phyloP scores from a whole-genome alignment of 163 green algal genomes.

The Chlamydomonas reinhardtii region DNA sequence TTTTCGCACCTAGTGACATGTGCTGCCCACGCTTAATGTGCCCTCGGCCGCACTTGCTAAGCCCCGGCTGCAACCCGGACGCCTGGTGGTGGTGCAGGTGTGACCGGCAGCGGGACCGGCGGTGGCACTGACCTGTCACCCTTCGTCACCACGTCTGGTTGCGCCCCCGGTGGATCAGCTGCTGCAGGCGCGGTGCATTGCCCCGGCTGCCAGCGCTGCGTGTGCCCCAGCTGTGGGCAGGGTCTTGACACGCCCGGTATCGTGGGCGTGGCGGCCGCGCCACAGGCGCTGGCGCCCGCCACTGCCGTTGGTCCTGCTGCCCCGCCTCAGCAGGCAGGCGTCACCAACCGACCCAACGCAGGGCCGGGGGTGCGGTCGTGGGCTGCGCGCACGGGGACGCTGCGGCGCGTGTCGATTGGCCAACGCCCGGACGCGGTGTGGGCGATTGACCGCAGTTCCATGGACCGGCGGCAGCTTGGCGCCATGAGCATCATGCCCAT shows the following conservation, averaged over 20 bases:
- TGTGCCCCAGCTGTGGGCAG: slow-evolving; percentile 44
- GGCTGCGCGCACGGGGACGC: neutral
- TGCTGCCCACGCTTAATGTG: no score
- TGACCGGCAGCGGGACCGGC: neutral
- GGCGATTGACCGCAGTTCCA: neutral
- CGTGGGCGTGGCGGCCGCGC: neutral
- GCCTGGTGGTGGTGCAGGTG: no score
- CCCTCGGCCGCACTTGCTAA: no score
- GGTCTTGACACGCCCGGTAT: neutral
- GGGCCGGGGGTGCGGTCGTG: neutral
- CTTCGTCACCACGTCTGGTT: neutral
- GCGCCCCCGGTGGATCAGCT: neutral
- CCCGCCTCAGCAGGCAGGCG: neutral
- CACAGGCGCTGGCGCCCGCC: neutral
- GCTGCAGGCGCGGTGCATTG: neutral
- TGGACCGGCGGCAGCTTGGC: slow-evolving; percentile 6
- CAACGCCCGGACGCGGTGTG: slow-evolving; percentile 12
- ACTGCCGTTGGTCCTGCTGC: neutral
- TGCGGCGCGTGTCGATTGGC: slow-evolving; percentile 25
- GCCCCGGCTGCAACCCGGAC: no score
- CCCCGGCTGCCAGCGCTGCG: slow-evolving; percentile 39
- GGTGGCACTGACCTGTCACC: no score
- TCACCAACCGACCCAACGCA: neutral
- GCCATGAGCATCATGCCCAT: neutral
- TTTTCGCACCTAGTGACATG: no score